A percentile compares a stretch with the other conserved stretches of the same genome.
These are phyloP conservation scores for Epicoccum sorghinum DNA, from an alignment of 2,329 filamentous ascomycete species.

Conservation along the genomic window DNA sequence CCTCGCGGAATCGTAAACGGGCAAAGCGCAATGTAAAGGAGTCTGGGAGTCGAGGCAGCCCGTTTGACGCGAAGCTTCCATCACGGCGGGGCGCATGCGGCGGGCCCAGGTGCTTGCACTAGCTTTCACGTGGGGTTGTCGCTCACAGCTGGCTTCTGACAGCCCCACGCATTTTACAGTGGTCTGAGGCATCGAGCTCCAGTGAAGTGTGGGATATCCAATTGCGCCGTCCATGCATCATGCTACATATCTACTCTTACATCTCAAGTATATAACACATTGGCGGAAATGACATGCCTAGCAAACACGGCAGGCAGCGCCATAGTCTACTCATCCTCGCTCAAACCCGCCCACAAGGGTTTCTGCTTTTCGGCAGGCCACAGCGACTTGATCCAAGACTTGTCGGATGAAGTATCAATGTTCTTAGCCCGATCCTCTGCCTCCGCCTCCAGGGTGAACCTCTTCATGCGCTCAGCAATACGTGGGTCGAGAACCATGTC, in stretches of 20 bases:
- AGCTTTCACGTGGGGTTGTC: conserved; percentile 12
- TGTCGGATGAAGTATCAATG: conserved; percentile 24
- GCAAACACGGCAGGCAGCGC: conserved; percentile 1
- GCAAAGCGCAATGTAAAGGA: conserved; percentile 3
- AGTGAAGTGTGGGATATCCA: conserved; percentile 14
- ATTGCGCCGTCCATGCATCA: conserved; percentile 24
- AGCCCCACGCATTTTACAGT: too few relatives aligned
- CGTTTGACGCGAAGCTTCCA: conserved; percentile 35
- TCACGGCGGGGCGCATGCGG: conserved; percentile 8
- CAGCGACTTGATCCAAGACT: conserved; percentile 37
- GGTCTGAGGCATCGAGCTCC: neutral
- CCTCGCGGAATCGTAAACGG: neutral
- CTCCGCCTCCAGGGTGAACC: conserved; percentile 71
- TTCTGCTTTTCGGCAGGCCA: conserved; percentile 45
- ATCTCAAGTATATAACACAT: conserved; percentile 29
- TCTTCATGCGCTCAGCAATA: conserved; percentile 78
- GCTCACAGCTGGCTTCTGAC: neutral
- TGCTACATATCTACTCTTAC: conserved; percentile 41
- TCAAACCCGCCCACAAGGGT: conserved; percentile 40
- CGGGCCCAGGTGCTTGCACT: conserved; percentile 2
- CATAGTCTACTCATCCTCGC: conserved; percentile 30
- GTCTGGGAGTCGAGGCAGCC: conserved; percentile 1
- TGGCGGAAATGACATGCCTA: conserved; percentile 28
- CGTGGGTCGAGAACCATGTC: conserved; percentile 77
- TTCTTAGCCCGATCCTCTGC: conserved; percentile 68